phyloP scores from a whole-genome alignment of 768 basidiomycete genomes.

The Auricularia sp. region DNA sequence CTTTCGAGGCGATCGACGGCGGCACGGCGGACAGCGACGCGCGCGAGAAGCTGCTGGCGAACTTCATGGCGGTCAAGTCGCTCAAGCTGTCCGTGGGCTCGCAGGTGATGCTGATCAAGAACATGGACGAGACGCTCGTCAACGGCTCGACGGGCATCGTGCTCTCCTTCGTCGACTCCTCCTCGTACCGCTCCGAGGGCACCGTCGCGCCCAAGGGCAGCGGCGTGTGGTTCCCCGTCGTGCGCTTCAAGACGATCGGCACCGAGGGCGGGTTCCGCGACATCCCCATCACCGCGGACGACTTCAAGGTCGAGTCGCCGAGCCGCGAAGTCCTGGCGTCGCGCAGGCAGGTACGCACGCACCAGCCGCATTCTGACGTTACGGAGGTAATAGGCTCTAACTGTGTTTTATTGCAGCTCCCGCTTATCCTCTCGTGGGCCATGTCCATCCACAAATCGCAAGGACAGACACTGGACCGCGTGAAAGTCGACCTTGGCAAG shows the following conservation, averaged over 20 bases:
- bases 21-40: slow-evolving; percentile 13
- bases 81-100: slow-evolving; percentile 23
- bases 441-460: slow-evolving; percentile 85
- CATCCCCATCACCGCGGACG: slow-evolving; percentile 55
- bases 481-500: slow-evolving; percentile 64
- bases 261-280: slow-evolving; percentile 27
- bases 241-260: slow-evolving; percentile 49
- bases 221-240: slow-evolving; percentile 46
- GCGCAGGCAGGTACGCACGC: slow-evolving; percentile 56
- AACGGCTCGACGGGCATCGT: slow-evolving; percentile 74
- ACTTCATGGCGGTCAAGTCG: slow-evolving; percentile 20
- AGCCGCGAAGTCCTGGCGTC: slow-evolving; percentile 74
- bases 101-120: slow-evolving; percentile 32
- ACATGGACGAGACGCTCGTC: slow-evolving; percentile 8
- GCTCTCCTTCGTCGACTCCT: slow-evolving; percentile 42
- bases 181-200: slow-evolving; percentile 40
- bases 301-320: slow-evolving; percentile 80
- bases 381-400: too few relatives aligned
- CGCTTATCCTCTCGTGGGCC: slow-evolving; percentile 80
- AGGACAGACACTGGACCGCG: slow-evolving; percentile 78
- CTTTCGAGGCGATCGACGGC: slow-evolving; percentile 19
- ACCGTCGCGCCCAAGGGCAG: slow-evolving; percentile 8
- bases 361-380: too few relatives aligned
- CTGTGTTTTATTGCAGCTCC: slow-evolving; percentile 32
- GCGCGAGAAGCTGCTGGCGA: slow-evolving; percentile 19